A percentile compares a stretch with the other conserved stretches of the same genome.
Conservation (phyloP, 352 stramenopile genomes). For the Hyaloperonospora arabidopsidis region DNA sequence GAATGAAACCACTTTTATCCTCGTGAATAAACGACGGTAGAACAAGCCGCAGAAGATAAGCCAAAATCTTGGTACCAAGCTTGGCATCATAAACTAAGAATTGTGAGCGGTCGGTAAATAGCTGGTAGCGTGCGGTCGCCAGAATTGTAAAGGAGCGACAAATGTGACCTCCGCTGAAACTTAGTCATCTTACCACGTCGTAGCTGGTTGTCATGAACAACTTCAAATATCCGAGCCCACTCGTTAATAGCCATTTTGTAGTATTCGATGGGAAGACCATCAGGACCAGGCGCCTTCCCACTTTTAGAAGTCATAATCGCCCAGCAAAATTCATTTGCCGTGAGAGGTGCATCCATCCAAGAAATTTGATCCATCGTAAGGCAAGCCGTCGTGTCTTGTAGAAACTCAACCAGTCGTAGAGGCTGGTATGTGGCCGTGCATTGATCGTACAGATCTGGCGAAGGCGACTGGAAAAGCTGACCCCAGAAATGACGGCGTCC, state of each 20-base stretch:
- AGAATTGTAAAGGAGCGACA: conserved; percentile 8
- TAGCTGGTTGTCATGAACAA: conserved; percentile 6
- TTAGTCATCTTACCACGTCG: not conserved
- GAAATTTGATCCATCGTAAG: not conserved
- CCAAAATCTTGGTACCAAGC: not conserved
- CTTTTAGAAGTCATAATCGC: conserved; percentile 14
- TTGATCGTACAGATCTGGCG: not conserved
- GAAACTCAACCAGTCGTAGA: not conserved
- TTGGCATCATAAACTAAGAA: conserved; percentile 1
- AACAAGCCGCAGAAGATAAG: not conserved
- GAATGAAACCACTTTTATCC: conserved; percentile 13
- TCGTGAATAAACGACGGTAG: conserved; percentile 4
- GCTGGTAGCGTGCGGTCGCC: not conserved
- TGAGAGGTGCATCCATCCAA: conserved; percentile 14
- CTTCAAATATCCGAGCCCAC: conserved; percentile 11
- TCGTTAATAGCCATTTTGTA: conserved; percentile 7
- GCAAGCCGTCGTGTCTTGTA: not conserved
- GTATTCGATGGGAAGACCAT: conserved; percentile 15
- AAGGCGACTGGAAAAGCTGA: not conserved
- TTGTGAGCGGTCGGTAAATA: conserved; percentile 10
- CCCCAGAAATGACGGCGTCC: conserved; percentile 4
- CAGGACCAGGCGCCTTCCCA: conserved; percentile 5
- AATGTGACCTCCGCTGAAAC: conserved; percentile 4
- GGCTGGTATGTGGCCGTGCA: not conserved
- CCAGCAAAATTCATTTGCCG: conserved; percentile 13